Evolutionary conservation across 1,139 yeast species (phyloP), one percentile per base, ranked within the genome.

Genomic region (Nadsonia starkeyi-henricii): DNA sequence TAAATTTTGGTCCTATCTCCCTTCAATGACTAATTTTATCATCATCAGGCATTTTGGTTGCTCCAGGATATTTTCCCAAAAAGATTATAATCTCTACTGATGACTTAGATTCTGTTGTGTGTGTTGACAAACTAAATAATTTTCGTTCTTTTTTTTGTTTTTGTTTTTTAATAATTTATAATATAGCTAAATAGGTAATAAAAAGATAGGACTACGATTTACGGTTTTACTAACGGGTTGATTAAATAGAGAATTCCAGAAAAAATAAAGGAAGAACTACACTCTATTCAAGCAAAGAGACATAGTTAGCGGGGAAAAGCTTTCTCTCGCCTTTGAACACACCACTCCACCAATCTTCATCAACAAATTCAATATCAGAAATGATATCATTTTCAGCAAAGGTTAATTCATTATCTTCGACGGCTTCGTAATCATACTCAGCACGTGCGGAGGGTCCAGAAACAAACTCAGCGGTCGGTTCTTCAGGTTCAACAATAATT

Each of bases 331-430:
- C 96, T 42, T 79, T 66, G 51, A 78, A 68, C 57, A 79, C 79
- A 46, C 98, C 98, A 51, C 82, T 72, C 97, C 97, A 91, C 98
- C 98, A 91, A 61, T 86, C 96, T 47, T 85, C 95, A 57, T 88
- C 96, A 17, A 85, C 84, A 64, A 85, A 83, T 56, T 86, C 95
- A 54, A 91, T 84, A 53, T 86, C 85, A 20, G 79, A 69, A 55
- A 91, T 86, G 53, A 72, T 58, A 56, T 86, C 97, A 47, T 93
- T 95, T 62, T 85, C 96, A 36, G 70, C 75, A 64, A 85, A 85
- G 1, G 80, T 75, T 51, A 91, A 72, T 66, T 91, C 98, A 59
- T 89, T 91, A 54, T 83, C 95, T 64, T 89, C 96, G 39, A 81
- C 81, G 20, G 93, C 95, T 48, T 81, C 94, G 63, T 88, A 86